Evolutionary conservation across 441 rosid genomes (phyloP).

Genomic region (Erodium trifolium): DNA sequence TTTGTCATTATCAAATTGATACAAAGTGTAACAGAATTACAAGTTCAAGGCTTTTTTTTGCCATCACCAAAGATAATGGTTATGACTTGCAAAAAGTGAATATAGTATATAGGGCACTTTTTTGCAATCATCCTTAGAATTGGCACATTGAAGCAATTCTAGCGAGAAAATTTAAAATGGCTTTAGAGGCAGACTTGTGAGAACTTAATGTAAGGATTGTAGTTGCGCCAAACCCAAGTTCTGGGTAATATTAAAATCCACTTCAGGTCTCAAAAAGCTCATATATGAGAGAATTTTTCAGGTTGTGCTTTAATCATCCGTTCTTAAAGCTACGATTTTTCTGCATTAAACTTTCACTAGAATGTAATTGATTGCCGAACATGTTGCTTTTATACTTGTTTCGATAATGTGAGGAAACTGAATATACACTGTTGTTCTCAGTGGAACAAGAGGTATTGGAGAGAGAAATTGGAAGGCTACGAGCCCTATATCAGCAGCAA

Average conservation of each 20-base stretch:
- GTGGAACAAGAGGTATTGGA: conserved; percentile 98
- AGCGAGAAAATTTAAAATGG: neutral
- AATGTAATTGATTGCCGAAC: neutral
- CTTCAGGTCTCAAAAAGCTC: conserved; percentile 1
- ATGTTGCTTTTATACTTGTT: neutral
- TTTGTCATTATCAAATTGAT: no score
- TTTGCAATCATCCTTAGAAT: neutral
- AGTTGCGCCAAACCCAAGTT: no score
- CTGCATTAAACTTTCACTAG: no score
- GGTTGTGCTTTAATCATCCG: neutral
- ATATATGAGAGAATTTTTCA: neutral
- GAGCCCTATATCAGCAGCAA: conserved; percentile 67
- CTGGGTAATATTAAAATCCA: neutral
- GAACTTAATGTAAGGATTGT: neutral
- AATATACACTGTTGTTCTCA: conserved; percentile 24
- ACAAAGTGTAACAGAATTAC: no score
- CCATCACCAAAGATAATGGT: no score
- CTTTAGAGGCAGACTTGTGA: neutral
- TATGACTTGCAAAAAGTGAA: no score
- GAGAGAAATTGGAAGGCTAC: conserved; percentile 86
- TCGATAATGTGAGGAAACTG: neutral
- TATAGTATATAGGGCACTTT: no score
- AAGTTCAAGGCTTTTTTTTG: no score
- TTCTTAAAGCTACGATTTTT: neutral
- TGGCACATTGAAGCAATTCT: neutral